Evolutionary conservation across 441 rosid genomes (phyloP), one percentile per base, ranked within the genome.

Genomic region (Syzygium malaccense): DNA sequence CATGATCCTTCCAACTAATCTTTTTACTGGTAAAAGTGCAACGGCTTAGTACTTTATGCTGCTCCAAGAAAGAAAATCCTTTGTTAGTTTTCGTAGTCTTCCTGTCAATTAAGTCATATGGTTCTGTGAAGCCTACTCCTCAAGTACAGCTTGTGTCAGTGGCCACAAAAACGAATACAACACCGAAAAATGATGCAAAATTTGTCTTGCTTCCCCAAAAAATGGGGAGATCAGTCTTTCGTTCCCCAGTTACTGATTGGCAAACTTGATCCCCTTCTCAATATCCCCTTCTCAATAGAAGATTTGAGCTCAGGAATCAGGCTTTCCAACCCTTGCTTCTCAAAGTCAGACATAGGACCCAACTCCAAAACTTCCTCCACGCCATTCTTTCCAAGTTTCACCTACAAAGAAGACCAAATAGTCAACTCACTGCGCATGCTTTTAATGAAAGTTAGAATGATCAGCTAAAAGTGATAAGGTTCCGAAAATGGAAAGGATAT

Each of bases 241-340:
- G 53, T 41, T 41, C 51, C 83, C 51, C 83, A 48, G 28, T 75
- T 75, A 75, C 83, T 75, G 87, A 68, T 87, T 87, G 58, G 91
- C 92, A 60, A 91, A 91, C 85, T 91, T 86, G 89, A 90, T 87
- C 58, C 92, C 92, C 87, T 91, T 91, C n/a, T n/a, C n/a, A n/a
- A n/a, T n/a, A n/a, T n/a, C n/a, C n/a, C n/a, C n/a, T n/a, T n/a
- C 87, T 91, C 92, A 18, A 90, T 91, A 7, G 91, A 91, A 18
- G 91, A 8, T 75, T 90, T 91, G 55, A 91, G 91, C 68, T 90
- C 92, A 8, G 90, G 90, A 57, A 90, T n/a, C n/a, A n/a, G n/a
- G n/a, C n/a, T n/a, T n/a, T n/a, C n/a, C n/a, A n/a, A n/a, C n/a
- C n/a, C n/a, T n/a, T n/a, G n/a, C n/a, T n/a, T n/a, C n/a, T n/a